A percentile compares a stretch with the other conserved stretches of the same genome.
These are phyloP conservation scores for Chlamydomonas reinhardtii DNA, from an alignment of 163 green algal species.

Conservation along the genomic window DNA sequence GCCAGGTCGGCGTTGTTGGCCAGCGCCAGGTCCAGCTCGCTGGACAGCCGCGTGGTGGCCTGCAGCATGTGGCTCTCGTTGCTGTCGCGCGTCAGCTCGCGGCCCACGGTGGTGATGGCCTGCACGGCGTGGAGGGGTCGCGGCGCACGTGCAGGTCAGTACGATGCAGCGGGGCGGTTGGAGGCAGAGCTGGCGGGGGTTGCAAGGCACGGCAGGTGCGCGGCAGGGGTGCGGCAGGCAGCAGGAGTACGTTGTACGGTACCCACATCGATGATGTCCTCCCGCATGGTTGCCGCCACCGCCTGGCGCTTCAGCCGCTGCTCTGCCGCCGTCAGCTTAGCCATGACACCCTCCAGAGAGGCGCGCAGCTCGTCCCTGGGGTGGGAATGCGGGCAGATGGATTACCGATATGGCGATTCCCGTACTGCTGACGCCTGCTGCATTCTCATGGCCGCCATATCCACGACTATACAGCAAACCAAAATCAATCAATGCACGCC, in stretches of 20 bases:
- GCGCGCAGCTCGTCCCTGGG: constrained; percentile 42
- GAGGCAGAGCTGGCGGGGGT: no score
- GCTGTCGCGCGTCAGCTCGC: constrained; percentile 29
- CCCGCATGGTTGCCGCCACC: constrained; percentile 18
- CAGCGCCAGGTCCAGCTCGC: constrained; percentile 49
- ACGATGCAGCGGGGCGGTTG: no score
- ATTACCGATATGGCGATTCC: no score
- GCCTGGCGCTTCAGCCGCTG: constrained; percentile 38
- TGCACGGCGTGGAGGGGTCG: background rate
- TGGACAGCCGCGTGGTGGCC: constrained; percentile 24
- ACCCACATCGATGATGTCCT: constrained; percentile 32
- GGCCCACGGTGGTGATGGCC: constrained; percentile 25
- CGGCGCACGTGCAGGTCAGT: no score
- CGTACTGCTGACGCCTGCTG: no score
- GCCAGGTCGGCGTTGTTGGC: constrained; percentile 30
- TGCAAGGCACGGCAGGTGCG: no score
- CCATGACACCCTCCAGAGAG: constrained; percentile 37
- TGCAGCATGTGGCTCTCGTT: constrained; percentile 37
- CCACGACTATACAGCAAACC: no score
- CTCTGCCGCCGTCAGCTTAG: constrained; percentile 39
- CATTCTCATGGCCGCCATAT: no score
- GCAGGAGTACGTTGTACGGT: no score
- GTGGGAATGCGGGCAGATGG: no score
- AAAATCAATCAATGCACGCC: no score
- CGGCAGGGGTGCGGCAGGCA: no score